These are phyloP conservation scores for Hypoxylon sp. DNA, from an alignment of 2,329 filamentous ascomycete genomes.

Conservation along the genomic window DNA sequence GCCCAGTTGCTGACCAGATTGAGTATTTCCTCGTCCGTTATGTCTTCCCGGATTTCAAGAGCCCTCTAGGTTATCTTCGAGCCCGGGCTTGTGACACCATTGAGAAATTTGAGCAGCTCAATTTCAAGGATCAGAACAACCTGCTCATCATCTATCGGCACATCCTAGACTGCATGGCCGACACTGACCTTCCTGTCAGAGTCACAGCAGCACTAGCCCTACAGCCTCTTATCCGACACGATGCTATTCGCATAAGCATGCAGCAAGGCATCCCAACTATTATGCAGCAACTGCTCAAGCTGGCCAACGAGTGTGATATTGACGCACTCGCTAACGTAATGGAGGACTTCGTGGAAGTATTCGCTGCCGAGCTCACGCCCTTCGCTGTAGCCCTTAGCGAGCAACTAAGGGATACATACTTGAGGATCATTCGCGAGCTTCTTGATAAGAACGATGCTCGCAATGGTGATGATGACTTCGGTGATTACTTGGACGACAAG, in stretches of 20 bases:
- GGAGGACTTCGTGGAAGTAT: slow-evolving; percentile 99
- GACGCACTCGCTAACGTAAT: slow-evolving; percentile 98
- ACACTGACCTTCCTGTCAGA: slow-evolving; percentile 90
- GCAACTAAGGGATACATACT: slow-evolving; percentile 94
- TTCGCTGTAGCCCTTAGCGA: slow-evolving; percentile 97
- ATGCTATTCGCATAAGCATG: slow-evolving; percentile 94
- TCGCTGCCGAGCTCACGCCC: slow-evolving; percentile 94
- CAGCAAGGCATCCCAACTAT: slow-evolving; percentile 98
- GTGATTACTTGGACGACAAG: slow-evolving; percentile 97
- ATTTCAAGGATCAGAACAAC: slow-evolving; percentile 97
- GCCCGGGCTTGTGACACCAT: slow-evolving; percentile 96
- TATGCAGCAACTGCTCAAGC: slow-evolving; percentile 97
- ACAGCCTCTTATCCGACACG: slow-evolving; percentile 95
- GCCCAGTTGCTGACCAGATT: slow-evolving; percentile 95
- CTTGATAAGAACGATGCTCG: slow-evolving; percentile 87
- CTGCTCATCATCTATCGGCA: slow-evolving; percentile 96
- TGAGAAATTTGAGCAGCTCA: slow-evolving; percentile 96
- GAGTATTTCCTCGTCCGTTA: slow-evolving; percentile 99
- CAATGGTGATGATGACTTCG: slow-evolving; percentile 81
- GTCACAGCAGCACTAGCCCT: slow-evolving; percentile 94
- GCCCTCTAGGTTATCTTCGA: slow-evolving; percentile 89
- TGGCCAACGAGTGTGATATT: slow-evolving; percentile 98
- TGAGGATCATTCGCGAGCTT: slow-evolving; percentile 91
- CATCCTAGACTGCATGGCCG: slow-evolving; percentile 96
- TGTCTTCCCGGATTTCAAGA: slow-evolving; percentile 98